Percentiles rank a stretch among this genome's conserved stretches.
These are phyloP conservation scores for Pseudocercospora musae DNA, from an alignment of 2,329 filamentous ascomycete species.

Conservation along the genomic window DNA sequence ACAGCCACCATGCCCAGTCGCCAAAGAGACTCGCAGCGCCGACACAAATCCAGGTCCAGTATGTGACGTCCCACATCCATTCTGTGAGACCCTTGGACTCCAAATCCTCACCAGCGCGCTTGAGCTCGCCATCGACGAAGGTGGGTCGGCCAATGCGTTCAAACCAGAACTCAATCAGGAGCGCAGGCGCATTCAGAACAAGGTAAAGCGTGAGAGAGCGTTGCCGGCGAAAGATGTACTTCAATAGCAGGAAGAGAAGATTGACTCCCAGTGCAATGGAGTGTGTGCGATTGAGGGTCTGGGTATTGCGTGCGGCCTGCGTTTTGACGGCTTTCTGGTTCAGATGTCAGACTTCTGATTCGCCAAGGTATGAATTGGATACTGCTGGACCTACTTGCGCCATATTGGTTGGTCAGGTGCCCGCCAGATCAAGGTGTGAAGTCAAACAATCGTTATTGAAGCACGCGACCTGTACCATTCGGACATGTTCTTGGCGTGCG, in stretches of 20 bases:
- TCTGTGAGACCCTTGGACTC: constrained; percentile 85
- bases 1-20: constrained; percentile 72
- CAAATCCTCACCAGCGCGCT: constrained; percentile 80
- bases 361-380: neutral
- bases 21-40: constrained; percentile 72
- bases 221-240: constrained; percentile 57
- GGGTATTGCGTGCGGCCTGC: constrained; percentile 50
- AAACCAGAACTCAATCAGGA: constrained; percentile 79
- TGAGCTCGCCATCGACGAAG: constrained; percentile 64
- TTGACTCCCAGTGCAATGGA: constrained; percentile 71
- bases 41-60: constrained; percentile 84
- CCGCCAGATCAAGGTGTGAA: neutral
- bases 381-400: constrained; percentile 24
- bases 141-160: constrained; percentile 79
- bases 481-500: neutral
- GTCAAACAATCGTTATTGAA: neutral
- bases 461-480: neutral
- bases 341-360: neutral
- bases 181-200: constrained; percentile 68
- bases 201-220: constrained; percentile 62
- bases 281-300: constrained; percentile 77
- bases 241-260: constrained; percentile 67
- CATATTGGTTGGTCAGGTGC: constrained; percentile 14
- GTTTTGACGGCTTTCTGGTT: constrained; percentile 53
- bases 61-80: constrained; percentile 96